phyloP scores from a whole-genome alignment of 805 yeast species.

The Schwanniomyces vanrijiae region DNA sequence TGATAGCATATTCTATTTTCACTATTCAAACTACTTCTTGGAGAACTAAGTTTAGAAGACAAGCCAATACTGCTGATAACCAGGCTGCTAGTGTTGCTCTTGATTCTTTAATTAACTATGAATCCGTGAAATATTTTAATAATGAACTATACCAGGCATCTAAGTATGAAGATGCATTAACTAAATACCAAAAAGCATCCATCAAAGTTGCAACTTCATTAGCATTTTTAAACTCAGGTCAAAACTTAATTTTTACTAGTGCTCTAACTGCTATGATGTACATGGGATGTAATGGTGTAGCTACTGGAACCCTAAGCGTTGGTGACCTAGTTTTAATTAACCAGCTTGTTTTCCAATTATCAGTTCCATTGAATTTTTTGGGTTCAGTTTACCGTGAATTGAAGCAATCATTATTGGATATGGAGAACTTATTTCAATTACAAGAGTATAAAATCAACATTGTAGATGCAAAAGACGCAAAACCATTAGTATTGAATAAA shows the following conservation, averaged over 20 bases:
- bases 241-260: constrained; percentile 74
- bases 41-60: constrained; percentile 89
- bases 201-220: constrained; percentile 83
- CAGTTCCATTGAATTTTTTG: constrained; percentile 90
- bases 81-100: constrained; percentile 93
- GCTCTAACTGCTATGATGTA: constrained; percentile 98
- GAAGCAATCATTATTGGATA: constrained; percentile 88
- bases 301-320: constrained; percentile 76
- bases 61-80: constrained; percentile 89
- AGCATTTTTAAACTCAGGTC: constrained; percentile 78
- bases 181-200: constrained; percentile 70
- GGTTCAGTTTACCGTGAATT: constrained; percentile 96
- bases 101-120: constrained; percentile 91
- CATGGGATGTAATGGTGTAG: constrained; percentile 95
- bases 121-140: constrained; percentile 91
- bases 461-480: constrained; percentile 61
- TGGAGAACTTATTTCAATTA: constrained; percentile 90
- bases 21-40: constrained; percentile 93
- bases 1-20: constrained; percentile 84
- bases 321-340: constrained; percentile 95
- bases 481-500: constrained; percentile 49
- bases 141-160: constrained; percentile 77
- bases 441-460: constrained; percentile 74
- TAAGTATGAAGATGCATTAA: constrained; percentile 77
- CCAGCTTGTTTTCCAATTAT: constrained; percentile 92